These are phyloP conservation scores for Pseudonectria foliicola DNA, from an alignment of 2,329 filamentous ascomycete genomes.

Conservation along the genomic window DNA sequence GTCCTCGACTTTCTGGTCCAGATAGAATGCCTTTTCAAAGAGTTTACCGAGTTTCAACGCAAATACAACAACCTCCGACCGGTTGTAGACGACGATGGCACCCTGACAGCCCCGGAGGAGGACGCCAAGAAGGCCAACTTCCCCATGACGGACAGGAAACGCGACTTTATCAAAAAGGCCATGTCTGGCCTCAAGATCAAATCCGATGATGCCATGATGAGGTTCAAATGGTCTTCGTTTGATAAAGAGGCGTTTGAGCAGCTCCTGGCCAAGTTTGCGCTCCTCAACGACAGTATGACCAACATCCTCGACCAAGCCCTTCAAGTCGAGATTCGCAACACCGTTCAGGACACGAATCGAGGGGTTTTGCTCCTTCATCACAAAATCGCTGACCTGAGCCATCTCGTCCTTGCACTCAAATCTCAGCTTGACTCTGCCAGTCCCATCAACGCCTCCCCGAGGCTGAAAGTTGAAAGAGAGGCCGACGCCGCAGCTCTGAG, in stretches of 20 bases:
- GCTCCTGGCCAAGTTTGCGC: conserved; percentile 35
- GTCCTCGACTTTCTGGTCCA: conserved; percentile 42
- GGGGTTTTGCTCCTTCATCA: conserved; percentile 40
- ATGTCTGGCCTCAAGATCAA: conserved; percentile 33
- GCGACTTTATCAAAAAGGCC: conserved; percentile 37
- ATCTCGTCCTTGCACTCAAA: conserved; percentile 39
- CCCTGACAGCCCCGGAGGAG: conserved; percentile 32
- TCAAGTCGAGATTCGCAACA: conserved; percentile 40
- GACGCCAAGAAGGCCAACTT: conserved; percentile 39
- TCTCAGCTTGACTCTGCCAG: conserved; percentile 32
- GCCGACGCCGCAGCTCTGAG: conserved; percentile 33
- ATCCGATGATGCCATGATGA: conserved; percentile 26
- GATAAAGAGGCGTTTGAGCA: conserved; percentile 40
- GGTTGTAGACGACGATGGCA: conserved; percentile 26
- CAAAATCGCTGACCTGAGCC: conserved; percentile 37
- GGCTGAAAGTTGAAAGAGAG: conserved; percentile 28
- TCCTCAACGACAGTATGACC: conserved; percentile 42
- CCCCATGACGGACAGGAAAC: conserved; percentile 33
- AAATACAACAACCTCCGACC: conserved; percentile 31
- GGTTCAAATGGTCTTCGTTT: conserved; percentile 39
- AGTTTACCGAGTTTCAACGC: conserved; percentile 37
- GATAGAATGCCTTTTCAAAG: conserved; percentile 38
- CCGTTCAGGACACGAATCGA: conserved; percentile 41
- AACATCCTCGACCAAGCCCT: conserved; percentile 39
- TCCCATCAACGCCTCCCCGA: conserved; percentile 17